phyloP scores from a whole-genome alignment of 805 yeast genomes.

The Pichia nanzhaoensis region DNA sequence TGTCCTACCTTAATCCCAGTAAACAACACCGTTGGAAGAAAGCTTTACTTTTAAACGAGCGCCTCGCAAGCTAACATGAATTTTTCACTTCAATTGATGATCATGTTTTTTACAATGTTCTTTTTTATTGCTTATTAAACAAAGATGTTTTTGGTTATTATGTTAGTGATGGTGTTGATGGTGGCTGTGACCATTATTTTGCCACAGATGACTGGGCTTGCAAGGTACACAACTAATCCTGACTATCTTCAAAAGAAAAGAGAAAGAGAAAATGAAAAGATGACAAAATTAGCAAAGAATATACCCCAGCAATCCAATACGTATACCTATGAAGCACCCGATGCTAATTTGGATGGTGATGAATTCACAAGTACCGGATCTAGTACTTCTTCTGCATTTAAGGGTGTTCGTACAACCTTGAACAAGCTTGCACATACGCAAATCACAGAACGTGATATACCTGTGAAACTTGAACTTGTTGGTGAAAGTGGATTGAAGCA shows the following conservation, averaged over 20 bases:
- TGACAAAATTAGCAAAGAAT: background rate
- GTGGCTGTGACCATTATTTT: constrained; percentile 19
- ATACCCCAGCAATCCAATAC: constrained; percentile 5
- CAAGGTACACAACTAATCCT: constrained; percentile 24
- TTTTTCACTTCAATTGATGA: no score
- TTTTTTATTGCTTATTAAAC: background rate
- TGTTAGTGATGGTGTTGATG: constrained; percentile 18
- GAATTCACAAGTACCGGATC: background rate
- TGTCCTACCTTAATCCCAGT: background rate
- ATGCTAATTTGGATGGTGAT: constrained; percentile 18
- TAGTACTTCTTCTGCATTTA: constrained; percentile 12
- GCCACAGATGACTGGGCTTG: constrained; percentile 26
- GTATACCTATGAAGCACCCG: constrained; percentile 28
- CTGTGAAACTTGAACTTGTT: constrained; percentile 23
- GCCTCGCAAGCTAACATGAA: no score
- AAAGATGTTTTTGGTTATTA: constrained; percentile 9
- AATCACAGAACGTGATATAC: constrained; percentile 27
- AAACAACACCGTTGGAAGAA: no score
- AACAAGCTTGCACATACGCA: constrained; percentile 11
- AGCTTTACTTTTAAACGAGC: no score
- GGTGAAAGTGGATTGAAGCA: constrained; percentile 17
- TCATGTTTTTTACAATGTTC: no score
- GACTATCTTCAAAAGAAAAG: constrained; percentile 17
- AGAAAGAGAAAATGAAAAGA: constrained; percentile 5
- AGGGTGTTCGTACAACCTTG: constrained; percentile 23